Base-by-base conservation (phyloP, 306 rosid species). In the Glycyrrhiza uralensis region DNA sequence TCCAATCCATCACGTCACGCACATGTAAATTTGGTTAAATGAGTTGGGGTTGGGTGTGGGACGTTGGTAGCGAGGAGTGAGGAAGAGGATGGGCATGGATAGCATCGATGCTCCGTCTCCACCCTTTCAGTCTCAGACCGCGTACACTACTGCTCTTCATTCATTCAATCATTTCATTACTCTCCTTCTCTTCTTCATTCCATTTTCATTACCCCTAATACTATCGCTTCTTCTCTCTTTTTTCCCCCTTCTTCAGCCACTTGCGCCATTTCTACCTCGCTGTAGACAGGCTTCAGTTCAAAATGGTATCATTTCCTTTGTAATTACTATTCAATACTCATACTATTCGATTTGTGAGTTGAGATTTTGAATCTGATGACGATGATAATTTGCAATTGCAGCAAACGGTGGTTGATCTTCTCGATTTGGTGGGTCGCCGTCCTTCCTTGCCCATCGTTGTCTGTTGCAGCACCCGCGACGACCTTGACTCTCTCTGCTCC, bases 221-320 rank as follows among this genome's bases (percentile, higher is more conserved):
- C 59, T 30, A n/a, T n/a, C n/a, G n/a, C 0, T 2, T 20, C 3
- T 8, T 13, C 24, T 36, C 28, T 15, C 4, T 11, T n/a, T 15
- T 30, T 20, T 30, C 7, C n/a, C n/a, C n/a, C n/a, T 2, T 32
- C 56, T 76, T 28, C 89, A 84, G 93, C 45, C 92, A 71, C 72
- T 85, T 80, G 52, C 96, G 94, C 69, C 97, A 91, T 75, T 94
- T 87, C 80, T 92, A 92, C 60, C 84, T 92, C 13, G 98, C 95
- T 44, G 95, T 92, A 9, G 96, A 90, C 66, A 82, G 99, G 50
- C 85, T 80, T 18, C 91, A 85, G 42, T 91, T 85, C 90, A 94
- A 94, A 86, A 83, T 84, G 93, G 96, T 92, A 24, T 24, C 14
- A 10, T 67, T 14, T 72, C 79, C 17, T 35, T 12, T 46, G 12